A percentile compares a stretch with the other conserved stretches of the same genome.
Conservation (phyloP, 495 filamentous ascomycete species). For the Cladorrhinum samala region DNA sequence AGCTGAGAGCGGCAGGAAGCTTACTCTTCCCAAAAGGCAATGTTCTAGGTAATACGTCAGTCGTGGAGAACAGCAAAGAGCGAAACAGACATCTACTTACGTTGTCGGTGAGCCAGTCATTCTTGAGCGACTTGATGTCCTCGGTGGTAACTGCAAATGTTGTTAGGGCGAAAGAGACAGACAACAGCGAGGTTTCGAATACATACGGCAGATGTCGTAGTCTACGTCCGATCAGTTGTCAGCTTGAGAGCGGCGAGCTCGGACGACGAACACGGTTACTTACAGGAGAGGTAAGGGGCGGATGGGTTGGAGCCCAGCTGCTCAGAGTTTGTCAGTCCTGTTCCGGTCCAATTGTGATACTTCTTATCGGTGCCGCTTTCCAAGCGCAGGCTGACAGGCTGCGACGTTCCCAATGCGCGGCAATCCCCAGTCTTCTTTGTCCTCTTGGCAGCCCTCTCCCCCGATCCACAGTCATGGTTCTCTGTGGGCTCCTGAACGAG, state of each 20-base stretch:
- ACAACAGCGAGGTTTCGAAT: neutral
- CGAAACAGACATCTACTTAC: conserved; percentile 47
- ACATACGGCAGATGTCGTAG: conserved; percentile 41
- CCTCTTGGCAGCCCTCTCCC: no score
- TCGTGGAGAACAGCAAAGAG: conserved; percentile 12
- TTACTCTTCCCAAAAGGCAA: conserved; percentile 98
- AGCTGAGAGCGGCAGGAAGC: conserved; percentile 18
- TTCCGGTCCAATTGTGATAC: neutral
- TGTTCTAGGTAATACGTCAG: conserved; percentile 49
- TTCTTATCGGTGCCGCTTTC: no score
- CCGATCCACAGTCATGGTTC: no score
- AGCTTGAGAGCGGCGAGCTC: neutral
- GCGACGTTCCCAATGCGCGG: no score
- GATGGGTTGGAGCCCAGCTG: conserved; percentile 27
- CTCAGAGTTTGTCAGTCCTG: conserved; percentile 5
- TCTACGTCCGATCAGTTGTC: conserved; percentile 22
- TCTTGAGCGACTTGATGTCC: conserved; percentile 78
- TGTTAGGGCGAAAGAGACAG: conserved; percentile 7
- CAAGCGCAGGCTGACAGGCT: no score
- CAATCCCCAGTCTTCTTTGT: no score
- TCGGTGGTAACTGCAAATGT: conserved; percentile 46
- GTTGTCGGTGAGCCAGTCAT: conserved; percentile 98
- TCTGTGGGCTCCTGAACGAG: no score
- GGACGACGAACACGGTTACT: conserved; percentile 9
- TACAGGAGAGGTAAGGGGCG: conserved; percentile 39